A percentile compares a stretch with the other conserved stretches of the same genome.
Conservation (phyloP, 805 yeast species). For the Wickerhamomyces kurtzmanii region DNA sequence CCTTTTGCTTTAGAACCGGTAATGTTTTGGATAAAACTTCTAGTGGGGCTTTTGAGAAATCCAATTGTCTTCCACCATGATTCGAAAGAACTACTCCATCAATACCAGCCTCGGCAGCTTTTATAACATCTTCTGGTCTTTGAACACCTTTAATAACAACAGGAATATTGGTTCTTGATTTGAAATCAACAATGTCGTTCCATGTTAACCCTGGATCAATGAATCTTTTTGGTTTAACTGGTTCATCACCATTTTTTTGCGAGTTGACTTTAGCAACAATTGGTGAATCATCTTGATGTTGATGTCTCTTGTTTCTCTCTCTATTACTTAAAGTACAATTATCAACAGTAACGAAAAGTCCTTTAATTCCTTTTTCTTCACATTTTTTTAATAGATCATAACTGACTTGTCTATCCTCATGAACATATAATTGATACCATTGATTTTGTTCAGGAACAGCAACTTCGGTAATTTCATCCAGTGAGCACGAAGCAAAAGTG, state of each 20-base stretch:
- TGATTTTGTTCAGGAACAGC: slow-evolving; percentile 23
- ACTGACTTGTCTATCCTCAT: slow-evolving; percentile 23
- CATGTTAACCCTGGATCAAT: slow-evolving; percentile 19
- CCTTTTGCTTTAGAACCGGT: slow-evolving; percentile 28
- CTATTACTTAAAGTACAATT: slow-evolving; percentile 44
- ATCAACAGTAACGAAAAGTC: slow-evolving; percentile 45
- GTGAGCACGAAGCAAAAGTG: slow-evolving; percentile 26
- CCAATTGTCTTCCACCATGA: slow-evolving; percentile 70
- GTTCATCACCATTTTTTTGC: slow-evolving; percentile 2
- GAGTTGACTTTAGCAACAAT: slow-evolving; percentile 9
- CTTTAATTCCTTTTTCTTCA: slow-evolving; percentile 29
- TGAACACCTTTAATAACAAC: slow-evolving; percentile 56
- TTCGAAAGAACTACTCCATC: slow-evolving; percentile 61
- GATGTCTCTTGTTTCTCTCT: slow-evolving; percentile 34
- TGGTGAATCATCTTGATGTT: slow-evolving; percentile 11
- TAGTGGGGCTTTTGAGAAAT: slow-evolving; percentile 49
- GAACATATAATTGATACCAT: slow-evolving; percentile 41
- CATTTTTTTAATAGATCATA: slow-evolving; percentile 24
- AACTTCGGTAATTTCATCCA: slow-evolving; percentile 30
- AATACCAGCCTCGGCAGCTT: slow-evolving; percentile 48
- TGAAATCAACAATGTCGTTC: slow-evolving; percentile 20
- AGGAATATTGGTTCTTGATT: slow-evolving; percentile 28
- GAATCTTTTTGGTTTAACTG: slow-evolving; percentile 4
- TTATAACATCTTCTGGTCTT: slow-evolving; percentile 52
- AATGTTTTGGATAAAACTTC: slow-evolving; percentile 50